Percentiles rank a stretch among this genome's conserved stretches.
Evolutionary conservation across 2,329 filamentous ascomycete genomes (phyloP).

Genomic region (Phoma sp.): DNA sequence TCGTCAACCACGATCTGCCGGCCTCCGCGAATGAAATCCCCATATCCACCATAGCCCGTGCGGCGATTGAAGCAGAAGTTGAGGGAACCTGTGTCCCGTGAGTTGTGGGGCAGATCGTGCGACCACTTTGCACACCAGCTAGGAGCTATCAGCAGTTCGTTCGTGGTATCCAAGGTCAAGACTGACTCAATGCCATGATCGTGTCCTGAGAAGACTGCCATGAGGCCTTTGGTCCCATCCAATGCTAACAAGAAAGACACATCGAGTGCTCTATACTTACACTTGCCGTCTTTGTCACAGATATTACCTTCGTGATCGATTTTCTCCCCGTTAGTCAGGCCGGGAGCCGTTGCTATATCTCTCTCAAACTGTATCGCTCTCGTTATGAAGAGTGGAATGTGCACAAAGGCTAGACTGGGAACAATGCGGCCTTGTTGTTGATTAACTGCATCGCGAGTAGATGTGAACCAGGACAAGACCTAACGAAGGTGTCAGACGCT

Average conservation of each 20-base stretch:
- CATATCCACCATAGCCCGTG: slow-evolving; percentile 73
- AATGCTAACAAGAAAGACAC: slow-evolving; percentile 68
- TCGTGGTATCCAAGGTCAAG: too few species aligned
- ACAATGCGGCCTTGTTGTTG: slow-evolving; percentile 44
- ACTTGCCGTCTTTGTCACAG: slow-evolving; percentile 23
- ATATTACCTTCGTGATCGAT: slow-evolving; percentile 31
- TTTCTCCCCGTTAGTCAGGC: slow-evolving; percentile 40
- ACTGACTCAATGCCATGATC: slow-evolving; percentile 58
- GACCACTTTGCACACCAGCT: slow-evolving; percentile 52
- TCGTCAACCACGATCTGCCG: slow-evolving; percentile 61
- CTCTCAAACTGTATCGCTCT: slow-evolving; percentile 53
- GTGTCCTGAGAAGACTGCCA: slow-evolving; percentile 65
- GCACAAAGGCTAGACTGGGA: slow-evolving; percentile 62
- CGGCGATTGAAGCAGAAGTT: slow-evolving; percentile 67
- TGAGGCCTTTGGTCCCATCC: slow-evolving; percentile 56
- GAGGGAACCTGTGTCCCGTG: slow-evolving; percentile 50
- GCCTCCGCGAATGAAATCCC: slow-evolving; percentile 65
- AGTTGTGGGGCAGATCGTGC: slow-evolving; percentile 35
- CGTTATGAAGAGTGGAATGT: slow-evolving; percentile 53
- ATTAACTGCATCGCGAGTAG: slow-evolving; percentile 22
- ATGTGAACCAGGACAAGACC: slow-evolving; percentile 38
- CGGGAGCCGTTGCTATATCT: slow-evolving; percentile 51
- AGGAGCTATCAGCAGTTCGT: background rate
- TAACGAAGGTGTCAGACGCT: background rate
- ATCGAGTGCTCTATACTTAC: slow-evolving; percentile 57